phyloP scores from a whole-genome alignment of 2,329 filamentous ascomycete genomes.

The Purpureocillium takamizusanense region DNA sequence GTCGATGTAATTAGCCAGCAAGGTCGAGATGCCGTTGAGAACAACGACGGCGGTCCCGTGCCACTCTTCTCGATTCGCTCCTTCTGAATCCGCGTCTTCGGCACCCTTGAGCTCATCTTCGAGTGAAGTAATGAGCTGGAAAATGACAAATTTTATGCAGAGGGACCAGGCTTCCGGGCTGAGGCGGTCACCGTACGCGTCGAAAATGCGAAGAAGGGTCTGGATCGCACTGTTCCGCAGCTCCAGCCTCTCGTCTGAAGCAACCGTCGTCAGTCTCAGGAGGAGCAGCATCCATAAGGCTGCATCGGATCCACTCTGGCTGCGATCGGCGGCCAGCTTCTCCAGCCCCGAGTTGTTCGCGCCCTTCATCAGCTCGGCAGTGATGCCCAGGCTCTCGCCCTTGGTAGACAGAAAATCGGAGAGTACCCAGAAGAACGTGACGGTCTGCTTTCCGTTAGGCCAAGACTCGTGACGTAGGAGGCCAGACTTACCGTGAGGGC shows the following conservation, averaged over 20 bases:
- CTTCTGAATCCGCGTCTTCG: constrained; percentile 26
- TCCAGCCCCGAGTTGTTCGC: constrained; percentile 42
- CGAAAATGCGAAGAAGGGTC: constrained; percentile 82
- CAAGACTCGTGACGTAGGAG: too few relatives aligned
- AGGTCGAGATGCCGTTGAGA: constrained; percentile 60
- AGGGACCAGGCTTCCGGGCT: constrained; percentile 73
- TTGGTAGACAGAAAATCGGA: constrained; percentile 73
- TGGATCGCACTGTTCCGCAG: constrained; percentile 83
- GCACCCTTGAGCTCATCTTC: constrained; percentile 41
- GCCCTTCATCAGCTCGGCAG: constrained; percentile 43
- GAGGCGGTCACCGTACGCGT: constrained; percentile 78
- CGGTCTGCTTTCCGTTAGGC: constrained; percentile 47
- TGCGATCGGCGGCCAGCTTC: constrained; percentile 48
- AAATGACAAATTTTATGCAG: constrained; percentile 72
- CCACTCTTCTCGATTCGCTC: constrained; percentile 49
- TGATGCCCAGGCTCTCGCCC: constrained; percentile 49
- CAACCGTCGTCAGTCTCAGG: constrained; percentile 60
- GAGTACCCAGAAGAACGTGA: constrained; percentile 92
- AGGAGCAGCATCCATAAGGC: constrained; percentile 74
- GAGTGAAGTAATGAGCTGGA: constrained; percentile 67
- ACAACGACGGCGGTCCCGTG: constrained; percentile 68
- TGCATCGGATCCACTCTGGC: constrained; percentile 53
- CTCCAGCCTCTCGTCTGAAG: constrained; percentile 63
- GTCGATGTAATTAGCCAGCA: constrained; percentile 70
- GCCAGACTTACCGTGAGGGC: constrained; percentile 65